These are phyloP conservation scores for Vanilla planifolia DNA, from an alignment of 106 monocot genomes.

Conservation along the genomic window DNA sequence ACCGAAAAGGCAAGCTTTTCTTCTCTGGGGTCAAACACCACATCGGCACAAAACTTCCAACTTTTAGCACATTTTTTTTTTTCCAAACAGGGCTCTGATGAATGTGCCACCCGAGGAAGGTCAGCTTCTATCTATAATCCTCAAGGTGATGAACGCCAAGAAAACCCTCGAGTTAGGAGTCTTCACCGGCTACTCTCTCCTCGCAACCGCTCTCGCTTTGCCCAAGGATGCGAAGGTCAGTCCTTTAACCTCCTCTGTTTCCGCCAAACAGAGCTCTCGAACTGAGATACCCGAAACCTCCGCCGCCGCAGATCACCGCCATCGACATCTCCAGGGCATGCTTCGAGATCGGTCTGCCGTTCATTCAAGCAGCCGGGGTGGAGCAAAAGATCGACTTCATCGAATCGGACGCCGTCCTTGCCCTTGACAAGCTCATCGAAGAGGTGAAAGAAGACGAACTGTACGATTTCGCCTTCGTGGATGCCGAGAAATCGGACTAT, in stretches of 20 bases:
- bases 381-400: constrained; percentile 29
- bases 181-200: constrained; percentile 52
- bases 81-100: constrained; percentile 17
- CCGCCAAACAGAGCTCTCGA: neutral
- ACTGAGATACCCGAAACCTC: neutral
- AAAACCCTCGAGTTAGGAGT: constrained; percentile 43
- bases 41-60: neutral
- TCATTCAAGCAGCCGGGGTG: constrained; percentile 16
- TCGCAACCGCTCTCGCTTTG: constrained; percentile 38
- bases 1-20: constrained; percentile 8
- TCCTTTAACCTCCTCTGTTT: neutral
- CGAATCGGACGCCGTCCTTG: constrained; percentile 16
- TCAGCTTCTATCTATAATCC: constrained; percentile 19
- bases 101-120: constrained; percentile 40
- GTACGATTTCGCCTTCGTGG: constrained; percentile 49
- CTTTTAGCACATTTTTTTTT: neutral
- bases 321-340: constrained; percentile 14
- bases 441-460: constrained; percentile 20
- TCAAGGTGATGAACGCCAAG: constrained; percentile 45
- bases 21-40: no score
- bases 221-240: constrained; percentile 39
- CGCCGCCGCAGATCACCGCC: constrained; percentile 13
- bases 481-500: constrained; percentile 42
- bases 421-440: constrained; percentile 16
- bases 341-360: constrained; percentile 15